Percentiles rank a stretch among this genome's conserved stretches.
phyloP scores from a whole-genome alignment of 345 rosid genomes.

The Populus alba region DNA sequence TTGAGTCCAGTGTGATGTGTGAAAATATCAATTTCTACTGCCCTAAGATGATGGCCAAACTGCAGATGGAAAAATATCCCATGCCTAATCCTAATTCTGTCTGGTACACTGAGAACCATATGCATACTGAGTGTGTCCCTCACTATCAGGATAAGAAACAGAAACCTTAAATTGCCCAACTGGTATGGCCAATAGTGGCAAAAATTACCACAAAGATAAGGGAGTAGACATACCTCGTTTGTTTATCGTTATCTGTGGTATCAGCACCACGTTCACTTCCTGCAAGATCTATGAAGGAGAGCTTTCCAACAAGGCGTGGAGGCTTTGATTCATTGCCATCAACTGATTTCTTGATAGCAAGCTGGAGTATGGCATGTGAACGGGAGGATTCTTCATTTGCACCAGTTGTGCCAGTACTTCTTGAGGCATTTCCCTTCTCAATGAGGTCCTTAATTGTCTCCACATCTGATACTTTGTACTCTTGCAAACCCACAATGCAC shows the following conservation, averaged over 20 bases:
- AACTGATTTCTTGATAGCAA: slow-evolving; percentile 77
- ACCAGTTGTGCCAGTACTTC: slow-evolving; percentile 97
- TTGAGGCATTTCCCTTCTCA: slow-evolving; percentile 85
- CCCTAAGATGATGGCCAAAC: background rate
- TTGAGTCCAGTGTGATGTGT: background rate
- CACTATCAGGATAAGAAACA: background rate
- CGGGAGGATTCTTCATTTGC: slow-evolving; percentile 99
- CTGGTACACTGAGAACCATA: background rate
- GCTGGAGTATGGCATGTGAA: slow-evolving; percentile 98
- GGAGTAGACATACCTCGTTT: slow-evolving; percentile 63
- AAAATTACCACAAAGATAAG: background rate
- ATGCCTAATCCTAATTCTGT: background rate
- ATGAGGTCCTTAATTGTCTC: slow-evolving; percentile 90
- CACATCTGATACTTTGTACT: slow-evolving; percentile 88
- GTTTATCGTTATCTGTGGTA: slow-evolving; percentile 97
- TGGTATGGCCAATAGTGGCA: background rate
- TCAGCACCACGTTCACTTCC: slow-evolving; percentile 99
- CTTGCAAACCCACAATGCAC: slow-evolving; percentile 96
- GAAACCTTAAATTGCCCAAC: background rate
- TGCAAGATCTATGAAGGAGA: slow-evolving; percentile 96
- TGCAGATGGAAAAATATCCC: background rate
- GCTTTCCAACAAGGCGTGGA: slow-evolving; percentile 87
- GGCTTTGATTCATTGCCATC: slow-evolving; percentile 87
- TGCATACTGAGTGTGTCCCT: background rate
- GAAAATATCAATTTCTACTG: slow-evolving; percentile 3